phyloP scores from a whole-genome alignment of 1,284 basidiomycete genomes.

The Papiliotrema terrestris region DNA sequence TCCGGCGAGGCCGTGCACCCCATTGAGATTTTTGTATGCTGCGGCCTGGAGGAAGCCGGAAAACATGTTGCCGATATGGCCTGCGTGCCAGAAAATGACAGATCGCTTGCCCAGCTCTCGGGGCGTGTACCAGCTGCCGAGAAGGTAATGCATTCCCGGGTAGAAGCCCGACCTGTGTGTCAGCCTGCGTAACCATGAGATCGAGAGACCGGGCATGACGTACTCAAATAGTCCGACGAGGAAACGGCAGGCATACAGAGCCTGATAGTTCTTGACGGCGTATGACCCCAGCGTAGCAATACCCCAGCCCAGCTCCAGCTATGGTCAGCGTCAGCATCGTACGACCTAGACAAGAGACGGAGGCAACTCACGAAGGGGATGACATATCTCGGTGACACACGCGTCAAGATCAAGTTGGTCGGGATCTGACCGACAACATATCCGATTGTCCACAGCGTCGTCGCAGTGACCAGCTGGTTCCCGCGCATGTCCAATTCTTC shows the following conservation, averaged over 20 bases:
- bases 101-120: constrained; percentile 40
- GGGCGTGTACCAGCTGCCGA: constrained; percentile 40
- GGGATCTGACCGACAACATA: constrained; percentile 44
- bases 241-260: constrained; percentile 32
- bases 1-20: constrained; percentile 31
- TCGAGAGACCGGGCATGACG: too few species aligned
- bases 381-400: constrained; percentile 38
- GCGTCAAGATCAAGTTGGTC: constrained; percentile 35
- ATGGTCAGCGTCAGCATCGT: not conserved
- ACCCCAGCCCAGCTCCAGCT: constrained; percentile 41
- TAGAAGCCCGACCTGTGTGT: constrained; percentile 34
- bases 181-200: constrained; percentile 11
- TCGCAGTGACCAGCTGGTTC: constrained; percentile 52
- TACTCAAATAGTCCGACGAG: constrained; percentile 35
- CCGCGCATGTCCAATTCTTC: constrained; percentile 69
- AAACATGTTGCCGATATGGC: constrained; percentile 35
- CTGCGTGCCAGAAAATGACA: constrained; percentile 38
- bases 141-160: constrained; percentile 34
- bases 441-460: constrained; percentile 38
- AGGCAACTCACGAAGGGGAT: constrained; percentile 18
- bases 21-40: constrained; percentile 36
- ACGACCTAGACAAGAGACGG: not conserved
- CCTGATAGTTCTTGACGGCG: constrained; percentile 19
- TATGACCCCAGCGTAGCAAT: constrained; percentile 34
- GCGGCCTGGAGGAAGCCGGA: constrained; percentile 42